Evolutionary conservation across 208 protist genomes (phyloP).

Genomic region (Phytomonas sp.): DNA sequence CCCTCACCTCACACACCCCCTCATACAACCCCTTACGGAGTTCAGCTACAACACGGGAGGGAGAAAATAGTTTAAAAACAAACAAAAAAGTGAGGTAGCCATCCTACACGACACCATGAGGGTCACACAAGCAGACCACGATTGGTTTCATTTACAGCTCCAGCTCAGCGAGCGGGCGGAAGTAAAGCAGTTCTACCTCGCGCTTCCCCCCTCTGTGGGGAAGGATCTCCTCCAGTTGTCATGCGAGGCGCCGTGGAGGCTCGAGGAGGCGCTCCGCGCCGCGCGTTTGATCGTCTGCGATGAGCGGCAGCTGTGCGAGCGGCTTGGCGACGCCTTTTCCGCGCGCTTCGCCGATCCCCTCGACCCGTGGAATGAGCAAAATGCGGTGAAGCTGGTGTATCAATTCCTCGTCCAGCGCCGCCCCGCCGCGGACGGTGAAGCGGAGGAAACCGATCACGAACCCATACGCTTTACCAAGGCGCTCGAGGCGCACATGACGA

Average conservation of each 20-base stretch:
- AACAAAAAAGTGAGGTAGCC: neutral
- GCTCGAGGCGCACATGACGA: slow-evolving; percentile 31
- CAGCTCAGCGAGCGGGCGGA: neutral
- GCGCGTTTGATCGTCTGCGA: slow-evolving; percentile 60
- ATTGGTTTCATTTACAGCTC: neutral
- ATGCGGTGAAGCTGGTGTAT: slow-evolving; percentile 63
- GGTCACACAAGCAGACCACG: neutral
- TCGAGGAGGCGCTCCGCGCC: slow-evolving; percentile 21
- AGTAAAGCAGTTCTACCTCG: slow-evolving; percentile 53
- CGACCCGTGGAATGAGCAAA: slow-evolving; percentile 79
- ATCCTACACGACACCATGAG: neutral
- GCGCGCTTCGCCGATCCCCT: slow-evolving; percentile 19
- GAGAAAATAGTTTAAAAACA: neutral
- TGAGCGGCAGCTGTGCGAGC: slow-evolving; percentile 69
- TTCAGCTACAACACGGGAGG: neutral
- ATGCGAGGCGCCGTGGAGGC: slow-evolving; percentile 7
- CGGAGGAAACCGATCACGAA: neutral
- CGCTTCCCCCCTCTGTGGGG: neutral
- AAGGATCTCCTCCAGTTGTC: neutral
- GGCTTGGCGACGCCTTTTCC: slow-evolving; percentile 26
- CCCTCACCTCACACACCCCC: no score
- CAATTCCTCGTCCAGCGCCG: slow-evolving; percentile 20
- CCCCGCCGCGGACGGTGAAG: neutral
- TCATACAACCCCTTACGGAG: neutral
- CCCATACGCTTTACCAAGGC: slow-evolving; percentile 9